Conservation (phyloP, 148 eudicot species). For the Silene latifolia region DNA sequence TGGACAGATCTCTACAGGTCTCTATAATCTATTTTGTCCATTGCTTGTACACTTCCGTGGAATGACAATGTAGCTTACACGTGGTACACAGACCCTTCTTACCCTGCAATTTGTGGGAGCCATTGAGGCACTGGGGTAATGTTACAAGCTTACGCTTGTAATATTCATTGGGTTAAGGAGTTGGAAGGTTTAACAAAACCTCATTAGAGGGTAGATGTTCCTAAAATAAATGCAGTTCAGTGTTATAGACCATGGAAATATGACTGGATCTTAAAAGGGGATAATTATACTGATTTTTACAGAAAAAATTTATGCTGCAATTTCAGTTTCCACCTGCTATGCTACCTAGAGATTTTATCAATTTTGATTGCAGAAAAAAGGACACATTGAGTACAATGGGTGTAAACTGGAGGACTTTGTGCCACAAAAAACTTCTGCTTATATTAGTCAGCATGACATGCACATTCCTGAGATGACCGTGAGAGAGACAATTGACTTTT, state of each 20-base stretch:
- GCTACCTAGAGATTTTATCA: neutral
- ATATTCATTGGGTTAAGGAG: too few relatives aligned
- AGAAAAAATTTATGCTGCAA: neutral
- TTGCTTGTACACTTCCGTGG: neutral
- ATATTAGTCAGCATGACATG: slow-evolving; percentile 63
- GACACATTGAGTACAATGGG: slow-evolving; percentile 70
- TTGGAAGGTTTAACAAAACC: too few relatives aligned
- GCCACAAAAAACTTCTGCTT: slow-evolving; percentile 74
- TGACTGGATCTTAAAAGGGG: slow-evolving; percentile 1
- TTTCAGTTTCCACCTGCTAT: neutral
- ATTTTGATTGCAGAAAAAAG: slow-evolving; percentile 36
- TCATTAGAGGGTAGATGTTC: too few relatives aligned
- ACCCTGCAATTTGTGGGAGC: too few relatives aligned
- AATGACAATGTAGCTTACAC: too few relatives aligned
- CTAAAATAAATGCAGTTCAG: neutral
- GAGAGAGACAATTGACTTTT: slow-evolving; percentile 72
- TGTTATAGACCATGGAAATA: neutral
- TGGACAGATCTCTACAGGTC: slow-evolving; percentile 63
- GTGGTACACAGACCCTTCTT: too few relatives aligned
- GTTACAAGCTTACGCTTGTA: too few relatives aligned
- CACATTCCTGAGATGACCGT: slow-evolving; percentile 81
- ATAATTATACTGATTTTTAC: neutral
- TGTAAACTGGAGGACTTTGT: slow-evolving; percentile 54
- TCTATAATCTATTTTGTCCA: neutral
- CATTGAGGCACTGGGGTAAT: too few relatives aligned